Evolutionary conservation across 108 stramenopile species (phyloP).

Genomic region (Cyclotella distinguenda): DNA sequence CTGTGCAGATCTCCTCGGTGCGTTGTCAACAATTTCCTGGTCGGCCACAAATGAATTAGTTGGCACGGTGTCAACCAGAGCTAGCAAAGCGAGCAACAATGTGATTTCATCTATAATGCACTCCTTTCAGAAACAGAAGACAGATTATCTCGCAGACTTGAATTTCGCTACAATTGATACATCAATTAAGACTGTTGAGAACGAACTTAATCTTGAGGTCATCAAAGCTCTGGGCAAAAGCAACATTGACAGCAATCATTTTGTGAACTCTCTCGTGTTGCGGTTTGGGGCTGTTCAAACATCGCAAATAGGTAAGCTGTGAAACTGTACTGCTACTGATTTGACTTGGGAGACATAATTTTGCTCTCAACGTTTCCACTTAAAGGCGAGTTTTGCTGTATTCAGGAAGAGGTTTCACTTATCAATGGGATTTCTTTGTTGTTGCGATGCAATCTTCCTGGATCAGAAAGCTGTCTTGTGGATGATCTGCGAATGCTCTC

Average conservation of each 20-base stretch:
- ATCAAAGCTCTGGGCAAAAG: slow-evolving; percentile 42
- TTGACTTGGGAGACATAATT: neutral
- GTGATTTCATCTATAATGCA: slow-evolving; percentile 18
- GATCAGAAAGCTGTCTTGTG: neutral
- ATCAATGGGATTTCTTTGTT: slow-evolving; percentile 40
- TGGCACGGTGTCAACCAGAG: slow-evolving; percentile 12
- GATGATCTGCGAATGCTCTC: slow-evolving; percentile 21
- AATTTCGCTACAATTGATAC: slow-evolving; percentile 58
- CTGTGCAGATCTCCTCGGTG: slow-evolving; percentile 64
- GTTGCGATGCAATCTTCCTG: slow-evolving; percentile 20
- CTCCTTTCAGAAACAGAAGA: slow-evolving; percentile 7
- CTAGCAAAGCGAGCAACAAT: slow-evolving; percentile 21
- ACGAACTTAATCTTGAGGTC: slow-evolving; percentile 51
- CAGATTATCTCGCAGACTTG: slow-evolving; percentile 32
- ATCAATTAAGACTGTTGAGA: slow-evolving; percentile 64
- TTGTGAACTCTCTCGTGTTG: slow-evolving; percentile 31
- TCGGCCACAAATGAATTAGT: slow-evolving; percentile 68
- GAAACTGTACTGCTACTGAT: too few relatives aligned
- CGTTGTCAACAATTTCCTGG: slow-evolving; percentile 76
- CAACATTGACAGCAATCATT: slow-evolving; percentile 22
- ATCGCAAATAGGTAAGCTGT: slow-evolving; percentile 47
- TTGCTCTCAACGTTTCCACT: neutral
- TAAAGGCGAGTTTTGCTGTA: slow-evolving; percentile 60
- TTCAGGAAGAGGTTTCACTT: slow-evolving; percentile 51
- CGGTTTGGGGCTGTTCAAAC: slow-evolving; percentile 63